phyloP scores from a whole-genome alignment of 169 alveolate genomes.

The Babesia ovis region DNA sequence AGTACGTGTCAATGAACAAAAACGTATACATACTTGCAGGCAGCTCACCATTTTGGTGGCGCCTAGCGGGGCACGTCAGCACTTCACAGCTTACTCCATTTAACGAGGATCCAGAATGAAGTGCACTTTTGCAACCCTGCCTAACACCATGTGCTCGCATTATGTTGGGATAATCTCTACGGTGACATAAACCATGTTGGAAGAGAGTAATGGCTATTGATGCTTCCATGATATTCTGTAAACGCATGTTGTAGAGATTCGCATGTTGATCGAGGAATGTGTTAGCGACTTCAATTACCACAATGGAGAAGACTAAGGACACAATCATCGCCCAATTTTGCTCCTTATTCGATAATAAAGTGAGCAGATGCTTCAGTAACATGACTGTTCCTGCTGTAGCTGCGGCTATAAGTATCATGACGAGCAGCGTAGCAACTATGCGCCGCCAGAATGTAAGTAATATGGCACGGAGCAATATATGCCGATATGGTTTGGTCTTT shows the following conservation, averaged over 20 bases:
- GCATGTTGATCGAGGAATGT: constrained; percentile 21
- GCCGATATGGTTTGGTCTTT: not conserved
- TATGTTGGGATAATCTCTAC: constrained; percentile 16
- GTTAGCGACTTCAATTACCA: not conserved
- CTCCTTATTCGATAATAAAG: not conserved
- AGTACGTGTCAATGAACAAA: constrained; percentile 3
- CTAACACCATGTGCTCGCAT: not conserved
- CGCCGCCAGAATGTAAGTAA: constrained; percentile 37
- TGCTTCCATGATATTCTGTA: constrained; percentile 32
- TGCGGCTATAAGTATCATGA: not conserved
- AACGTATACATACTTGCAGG: constrained; percentile 32
- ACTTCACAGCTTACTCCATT: not conserved
- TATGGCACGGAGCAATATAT: constrained; percentile 8
- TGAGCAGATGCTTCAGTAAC: constrained; percentile 16
- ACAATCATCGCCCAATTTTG: not conserved
- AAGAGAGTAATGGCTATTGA: constrained; percentile 14
- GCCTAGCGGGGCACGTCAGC: constrained; percentile 23
- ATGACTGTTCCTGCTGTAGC: constrained; percentile 3
- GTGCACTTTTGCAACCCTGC: constrained; percentile 2
- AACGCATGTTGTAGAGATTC: constrained; percentile 21
- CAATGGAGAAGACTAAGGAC: not conserved
- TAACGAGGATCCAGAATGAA: constrained; percentile 6
- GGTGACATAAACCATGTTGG: constrained; percentile 41
- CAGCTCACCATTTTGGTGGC: constrained; percentile 19
- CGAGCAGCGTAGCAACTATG: not conserved